Conservation (phyloP, 805 yeast species). For the Pachysolen tannophilus region DNA sequence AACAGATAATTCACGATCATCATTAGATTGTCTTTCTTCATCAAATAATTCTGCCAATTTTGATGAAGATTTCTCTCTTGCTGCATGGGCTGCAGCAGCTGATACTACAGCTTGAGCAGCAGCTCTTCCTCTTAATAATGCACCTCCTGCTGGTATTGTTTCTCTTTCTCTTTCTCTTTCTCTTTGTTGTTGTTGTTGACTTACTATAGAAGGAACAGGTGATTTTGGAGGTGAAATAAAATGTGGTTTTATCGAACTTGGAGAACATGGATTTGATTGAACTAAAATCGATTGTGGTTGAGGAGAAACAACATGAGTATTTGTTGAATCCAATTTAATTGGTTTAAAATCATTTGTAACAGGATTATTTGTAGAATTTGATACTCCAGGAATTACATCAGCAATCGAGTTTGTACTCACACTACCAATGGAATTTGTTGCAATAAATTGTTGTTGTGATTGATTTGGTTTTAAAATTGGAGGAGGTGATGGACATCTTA, state of each 20-base stretch:
- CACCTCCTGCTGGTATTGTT: conserved; percentile 40
- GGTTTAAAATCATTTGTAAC: too few species aligned
- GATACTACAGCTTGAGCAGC: conserved; percentile 30
- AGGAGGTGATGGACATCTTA: conserved; percentile 68
- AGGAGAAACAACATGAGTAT: too few species aligned
- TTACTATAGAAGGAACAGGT: neutral
- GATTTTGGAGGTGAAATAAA: conserved; percentile 1
- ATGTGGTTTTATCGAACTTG: conserved; percentile 3
- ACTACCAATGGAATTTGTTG: too few species aligned
- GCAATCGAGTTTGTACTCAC: too few species aligned
- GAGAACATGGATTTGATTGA: conserved; percentile 3
- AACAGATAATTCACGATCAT: conserved; percentile 1
- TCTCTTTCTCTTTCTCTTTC: conserved; percentile 11
- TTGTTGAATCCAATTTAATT: too few species aligned
- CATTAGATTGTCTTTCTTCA: conserved; percentile 6
- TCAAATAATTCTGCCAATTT: conserved; percentile 11
- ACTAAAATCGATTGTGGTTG: conserved; percentile 9
- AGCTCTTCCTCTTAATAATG: conserved; percentile 28
- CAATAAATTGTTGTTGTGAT: conserved; percentile 18
- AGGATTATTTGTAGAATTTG: too few species aligned
- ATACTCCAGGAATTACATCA: too few species aligned
- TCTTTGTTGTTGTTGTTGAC: neutral
- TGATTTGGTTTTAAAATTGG: conserved; percentile 36
- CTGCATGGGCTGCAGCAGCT: conserved; percentile 31
- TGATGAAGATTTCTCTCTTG: conserved; percentile 19